Evolutionary conservation across 192 early-diverging fungal species (phyloP), one percentile per base, ranked within the genome.

Genomic region (Coemansia sp.): DNA sequence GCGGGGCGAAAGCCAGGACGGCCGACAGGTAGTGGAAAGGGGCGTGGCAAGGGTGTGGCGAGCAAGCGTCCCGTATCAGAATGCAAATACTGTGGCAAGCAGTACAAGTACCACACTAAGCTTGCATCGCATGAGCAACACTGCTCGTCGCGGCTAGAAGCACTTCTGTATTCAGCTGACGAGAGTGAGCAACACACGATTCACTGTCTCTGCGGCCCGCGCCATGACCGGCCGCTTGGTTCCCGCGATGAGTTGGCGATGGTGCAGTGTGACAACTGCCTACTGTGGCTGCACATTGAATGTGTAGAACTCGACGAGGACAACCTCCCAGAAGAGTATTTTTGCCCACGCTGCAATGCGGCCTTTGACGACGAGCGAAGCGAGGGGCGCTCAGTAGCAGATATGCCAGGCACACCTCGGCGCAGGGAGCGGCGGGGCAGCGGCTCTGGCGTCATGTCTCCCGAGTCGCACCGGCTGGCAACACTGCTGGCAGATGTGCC

Each of bases 251-350:
- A 84, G 17, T 57, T 64, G 51, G 83, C 85, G 8, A 90, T 92
- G 88, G 85, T 92, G 11, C 90, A 92, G 73, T 92, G 90, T 66
- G 89, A 90, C 72, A 76, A 85, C 54, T 92, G 90, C 55, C 67
- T 84, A 39, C 63, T 78, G 23, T 92, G 90, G 90, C 84, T 92
- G 42, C 90, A 92, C 76, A 75, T 88, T 22, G 85, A 85, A 20
- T 92, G 90, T 61, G 75, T 92, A 32, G 84, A 76, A 9, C 74
- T 90, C 19, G 74, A 84, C 25, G 83, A 86, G 54, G 71, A 88
- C 24, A 78, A 75, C 9, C 67, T 92, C 1, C 84, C 84, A 1
- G 74, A 83, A 23, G 85, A 87, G 42, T 92, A 84, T 70, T 87
- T 82, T 56, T 92, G 90, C 63, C 89, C 88, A 7, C 68, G 82